phyloP scores from a whole-genome alignment of 495 filamentous ascomycete genomes.

The Cladorrhinum samala region DNA sequence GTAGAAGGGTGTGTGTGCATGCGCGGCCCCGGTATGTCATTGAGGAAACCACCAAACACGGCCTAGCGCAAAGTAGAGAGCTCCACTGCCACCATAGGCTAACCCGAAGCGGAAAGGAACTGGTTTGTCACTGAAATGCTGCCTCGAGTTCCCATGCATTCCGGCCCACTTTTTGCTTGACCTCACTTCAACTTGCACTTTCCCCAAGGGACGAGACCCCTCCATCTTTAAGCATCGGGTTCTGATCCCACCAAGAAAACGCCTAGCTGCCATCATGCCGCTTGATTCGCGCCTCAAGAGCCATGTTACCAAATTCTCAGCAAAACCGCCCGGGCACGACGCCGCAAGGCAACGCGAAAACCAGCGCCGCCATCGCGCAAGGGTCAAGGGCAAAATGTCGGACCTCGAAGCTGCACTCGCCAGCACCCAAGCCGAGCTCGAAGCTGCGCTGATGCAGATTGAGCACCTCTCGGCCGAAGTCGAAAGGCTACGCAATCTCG shows the following conservation, averaged over 20 bases:
- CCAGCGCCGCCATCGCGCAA: constrained; percentile 28
- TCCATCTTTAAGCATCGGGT: background rate
- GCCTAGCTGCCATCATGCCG: background rate
- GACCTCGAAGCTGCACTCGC: constrained; percentile 20
- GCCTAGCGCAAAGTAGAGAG: background rate
- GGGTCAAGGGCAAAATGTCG: constrained; percentile 20
- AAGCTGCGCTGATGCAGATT: constrained; percentile 15
- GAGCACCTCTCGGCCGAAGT: constrained; percentile 17
- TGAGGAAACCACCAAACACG: constrained; percentile 5
- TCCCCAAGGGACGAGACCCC: background rate
- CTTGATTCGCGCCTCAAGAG: background rate
- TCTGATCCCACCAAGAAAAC: background rate
- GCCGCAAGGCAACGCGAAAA: constrained; percentile 25
- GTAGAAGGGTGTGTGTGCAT: no score
- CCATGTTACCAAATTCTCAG: constrained; percentile 18
- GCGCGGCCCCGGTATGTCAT: constrained; percentile 13
- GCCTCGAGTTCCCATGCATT: background rate
- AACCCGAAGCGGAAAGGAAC: constrained; percentile 3
- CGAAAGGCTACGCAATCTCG: constrained; percentile 4
- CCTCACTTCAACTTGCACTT: background rate
- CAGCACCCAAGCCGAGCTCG: constrained; percentile 12
- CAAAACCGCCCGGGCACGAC: constrained; percentile 18
- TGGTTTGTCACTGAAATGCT: constrained; percentile 16
- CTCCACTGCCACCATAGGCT: background rate
- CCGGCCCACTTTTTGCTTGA: no score